phyloP scores from a whole-genome alignment of 1,284 basidiomycete species.

The Austroboletus niveus region DNA sequence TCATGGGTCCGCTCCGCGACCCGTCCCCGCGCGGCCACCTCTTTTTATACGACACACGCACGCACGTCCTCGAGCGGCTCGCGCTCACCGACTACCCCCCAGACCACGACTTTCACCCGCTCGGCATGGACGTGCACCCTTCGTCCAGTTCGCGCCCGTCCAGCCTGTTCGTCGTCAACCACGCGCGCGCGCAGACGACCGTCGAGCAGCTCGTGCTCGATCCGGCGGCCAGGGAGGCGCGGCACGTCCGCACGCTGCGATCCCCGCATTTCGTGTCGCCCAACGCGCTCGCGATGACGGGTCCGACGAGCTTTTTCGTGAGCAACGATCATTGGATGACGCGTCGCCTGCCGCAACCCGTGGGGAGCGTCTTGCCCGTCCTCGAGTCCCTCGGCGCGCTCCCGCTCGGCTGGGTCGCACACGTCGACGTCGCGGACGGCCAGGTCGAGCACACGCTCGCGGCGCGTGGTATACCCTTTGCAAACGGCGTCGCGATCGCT shows the following conservation, averaged over 20 bases:
- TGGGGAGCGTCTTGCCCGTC: slow-evolving; percentile 51
- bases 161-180: slow-evolving; percentile 63
- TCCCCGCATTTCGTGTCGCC: slow-evolving; percentile 57
- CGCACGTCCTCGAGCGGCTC: slow-evolving; percentile 23
- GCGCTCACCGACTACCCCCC: slow-evolving; percentile 43
- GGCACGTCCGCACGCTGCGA: slow-evolving; percentile 54
- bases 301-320: slow-evolving; percentile 61
- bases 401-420: slow-evolving; percentile 57
- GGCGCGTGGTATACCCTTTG: slow-evolving; percentile 53
- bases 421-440: slow-evolving; percentile 37
- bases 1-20: slow-evolving; percentile 59
- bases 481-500: slow-evolving; percentile 66
- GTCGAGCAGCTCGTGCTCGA: slow-evolving; percentile 64
- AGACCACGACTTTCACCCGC: slow-evolving; percentile 54
- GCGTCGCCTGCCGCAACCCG: slow-evolving; percentile 48
- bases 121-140: slow-evolving; percentile 52
- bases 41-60: slow-evolving; percentile 39
- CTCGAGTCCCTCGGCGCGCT: slow-evolving; percentile 56
- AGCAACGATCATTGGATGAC: slow-evolving; percentile 71
- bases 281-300: slow-evolving; percentile 63
- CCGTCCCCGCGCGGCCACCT: slow-evolving; percentile 49
- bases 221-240: slow-evolving; percentile 43
- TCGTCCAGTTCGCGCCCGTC: slow-evolving; percentile 46
- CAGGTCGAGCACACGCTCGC: slow-evolving; percentile 36
- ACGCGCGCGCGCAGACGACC: slow-evolving; percentile 52